Evolutionary conservation across 148 eudicot species (phyloP).

Genomic region (Camellia japonica): DNA sequence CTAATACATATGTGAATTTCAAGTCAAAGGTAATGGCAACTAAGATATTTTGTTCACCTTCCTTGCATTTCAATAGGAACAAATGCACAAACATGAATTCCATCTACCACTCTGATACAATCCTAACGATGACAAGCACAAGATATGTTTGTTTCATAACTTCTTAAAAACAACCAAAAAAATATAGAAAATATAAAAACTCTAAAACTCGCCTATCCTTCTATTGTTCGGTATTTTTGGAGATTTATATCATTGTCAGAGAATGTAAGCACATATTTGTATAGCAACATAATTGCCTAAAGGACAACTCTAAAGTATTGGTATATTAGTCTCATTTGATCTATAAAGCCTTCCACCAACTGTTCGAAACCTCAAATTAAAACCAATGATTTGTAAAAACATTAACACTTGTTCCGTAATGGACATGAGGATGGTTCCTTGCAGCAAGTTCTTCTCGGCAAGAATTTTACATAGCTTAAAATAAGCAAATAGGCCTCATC

Average conservation of each 20-base stretch:
- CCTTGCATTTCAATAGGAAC: not conserved
- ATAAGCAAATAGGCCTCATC: not conserved
- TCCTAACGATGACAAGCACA: not conserved
- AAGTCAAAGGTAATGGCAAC: not conserved
- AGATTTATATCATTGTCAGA: not conserved
- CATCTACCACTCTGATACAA: slow-evolving; percentile 5
- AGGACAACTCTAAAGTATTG: not conserved
- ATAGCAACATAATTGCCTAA: not conserved
- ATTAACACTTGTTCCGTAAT: not conserved
- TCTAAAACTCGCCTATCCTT: not conserved
- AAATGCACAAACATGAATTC: slow-evolving; percentile 2
- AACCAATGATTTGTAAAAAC: not conserved
- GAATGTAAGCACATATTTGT: not conserved
- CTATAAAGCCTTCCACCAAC: not conserved
- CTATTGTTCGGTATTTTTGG: not conserved
- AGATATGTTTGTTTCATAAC: no score
- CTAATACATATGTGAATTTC: slow-evolving; percentile 5
- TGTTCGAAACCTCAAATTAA: not conserved
- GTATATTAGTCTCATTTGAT: not conserved
- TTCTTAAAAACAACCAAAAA: no score
- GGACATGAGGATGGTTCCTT: not conserved
- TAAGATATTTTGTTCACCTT: slow-evolving; percentile 6
- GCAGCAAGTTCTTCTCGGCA: not conserved
- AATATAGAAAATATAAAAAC: no score
- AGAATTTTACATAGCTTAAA: not conserved